Percentiles rank a stretch among this genome's conserved stretches.
Evolutionary conservation across 805 yeast genomes (phyloP).

Genomic region (Yamadazyma endophytica): DNA sequence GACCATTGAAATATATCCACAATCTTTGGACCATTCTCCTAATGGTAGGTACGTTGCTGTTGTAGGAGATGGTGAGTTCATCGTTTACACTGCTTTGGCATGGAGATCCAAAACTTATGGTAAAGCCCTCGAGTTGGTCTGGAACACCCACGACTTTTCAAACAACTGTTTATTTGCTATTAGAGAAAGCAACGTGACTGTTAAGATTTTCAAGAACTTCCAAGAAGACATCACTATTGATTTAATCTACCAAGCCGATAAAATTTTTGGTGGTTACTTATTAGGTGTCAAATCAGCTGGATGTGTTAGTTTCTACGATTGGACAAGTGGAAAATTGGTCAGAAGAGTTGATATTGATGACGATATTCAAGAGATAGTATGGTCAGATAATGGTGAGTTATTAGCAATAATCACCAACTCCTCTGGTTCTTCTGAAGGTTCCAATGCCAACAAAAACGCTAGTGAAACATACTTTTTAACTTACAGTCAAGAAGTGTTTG

Average conservation of each 20-base stretch:
- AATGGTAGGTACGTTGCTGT: slow-evolving; percentile 97
- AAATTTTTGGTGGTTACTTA: slow-evolving; percentile 84
- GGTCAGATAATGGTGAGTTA: slow-evolving; percentile 93
- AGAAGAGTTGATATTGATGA: slow-evolving; percentile 79
- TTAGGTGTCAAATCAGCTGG: slow-evolving; percentile 82
- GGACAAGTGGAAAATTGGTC: slow-evolving; percentile 84
- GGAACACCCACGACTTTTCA: slow-evolving; percentile 81
- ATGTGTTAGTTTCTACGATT: slow-evolving; percentile 83
- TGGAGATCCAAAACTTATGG: slow-evolving; percentile 98
- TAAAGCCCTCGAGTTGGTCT: slow-evolving; percentile 81
- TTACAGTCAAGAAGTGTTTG: slow-evolving; percentile 65
- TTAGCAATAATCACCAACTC: slow-evolving; percentile 63
- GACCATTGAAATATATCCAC: slow-evolving; percentile 90
- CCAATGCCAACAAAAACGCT: slow-evolving; percentile 12
- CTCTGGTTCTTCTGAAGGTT: slow-evolving; percentile 12
- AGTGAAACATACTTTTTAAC: slow-evolving; percentile 76
- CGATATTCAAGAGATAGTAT: slow-evolving; percentile 73
- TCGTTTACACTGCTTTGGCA: slow-evolving; percentile 92
- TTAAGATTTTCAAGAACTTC: slow-evolving; percentile 78
- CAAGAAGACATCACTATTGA: slow-evolving; percentile 68
- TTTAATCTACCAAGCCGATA: slow-evolving; percentile 69
- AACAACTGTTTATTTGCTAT: slow-evolving; percentile 71
- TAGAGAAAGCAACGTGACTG: slow-evolving; percentile 60
- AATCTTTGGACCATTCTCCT: slow-evolving; percentile 84
- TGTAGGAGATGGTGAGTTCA: slow-evolving; percentile 96